These are phyloP conservation scores for Ustilago loliicola DNA, from an alignment of 1,284 basidiomycete genomes.

Conservation along the genomic window DNA sequence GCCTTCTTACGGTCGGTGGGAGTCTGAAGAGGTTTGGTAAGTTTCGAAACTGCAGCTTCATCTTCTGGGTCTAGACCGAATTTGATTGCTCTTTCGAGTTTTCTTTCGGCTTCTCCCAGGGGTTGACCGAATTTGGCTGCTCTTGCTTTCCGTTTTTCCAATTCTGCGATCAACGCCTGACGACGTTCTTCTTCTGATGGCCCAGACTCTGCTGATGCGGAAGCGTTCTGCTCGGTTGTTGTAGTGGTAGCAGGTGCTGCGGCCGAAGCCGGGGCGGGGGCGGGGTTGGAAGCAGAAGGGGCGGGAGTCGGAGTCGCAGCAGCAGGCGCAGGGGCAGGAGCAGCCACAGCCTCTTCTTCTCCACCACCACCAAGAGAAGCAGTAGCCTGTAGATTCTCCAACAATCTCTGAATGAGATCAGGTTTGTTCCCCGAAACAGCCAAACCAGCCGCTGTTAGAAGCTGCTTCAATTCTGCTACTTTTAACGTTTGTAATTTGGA, in stretches of 20 bases:
- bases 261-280: conserved; percentile 14
- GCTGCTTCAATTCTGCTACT: conserved; percentile 63
- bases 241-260: conserved; percentile 11
- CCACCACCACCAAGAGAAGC: conserved; percentile 23
- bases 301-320: conserved; percentile 17
- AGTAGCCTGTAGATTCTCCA: conserved; percentile 63
- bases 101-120: conserved; percentile 57
- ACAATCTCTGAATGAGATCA: conserved; percentile 63
- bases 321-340: conserved; percentile 11
- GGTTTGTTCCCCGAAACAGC: conserved; percentile 63
- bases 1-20: background rate
- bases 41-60: conserved; percentile 36
- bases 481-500: conserved; percentile 62
- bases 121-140: conserved; percentile 64
- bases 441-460: conserved; percentile 55
- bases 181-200: conserved; percentile 41
- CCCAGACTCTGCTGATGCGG: background rate
- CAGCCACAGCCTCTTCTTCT: background rate
- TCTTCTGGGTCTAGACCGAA: conserved; percentile 59
- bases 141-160: conserved; percentile 65
- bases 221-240: background rate
- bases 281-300: conserved; percentile 2
- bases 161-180: conserved; percentile 55
- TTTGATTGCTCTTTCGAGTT: conserved; percentile 62
- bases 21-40: conserved; percentile 26